Conservation (phyloP, 2,329 filamentous ascomycete genomes). For the Arthrobotrys entomopaga region DNA sequence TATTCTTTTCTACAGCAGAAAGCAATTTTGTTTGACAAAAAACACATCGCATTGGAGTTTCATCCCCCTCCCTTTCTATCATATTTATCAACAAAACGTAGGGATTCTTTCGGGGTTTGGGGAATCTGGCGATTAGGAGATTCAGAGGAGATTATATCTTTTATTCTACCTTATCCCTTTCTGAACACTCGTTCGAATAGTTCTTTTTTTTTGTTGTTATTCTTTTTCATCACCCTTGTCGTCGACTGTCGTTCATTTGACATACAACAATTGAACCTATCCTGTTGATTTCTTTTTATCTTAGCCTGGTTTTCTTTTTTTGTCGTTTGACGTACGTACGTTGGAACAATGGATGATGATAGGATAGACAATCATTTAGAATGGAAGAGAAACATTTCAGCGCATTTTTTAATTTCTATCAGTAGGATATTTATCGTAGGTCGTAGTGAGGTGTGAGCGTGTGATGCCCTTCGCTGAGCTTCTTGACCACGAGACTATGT, state of each 20-base stretch:
- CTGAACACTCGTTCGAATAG: conserved; percentile 1
- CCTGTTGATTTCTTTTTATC: neutral
- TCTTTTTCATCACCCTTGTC: neutral
- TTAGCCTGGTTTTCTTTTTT: conserved; percentile 14
- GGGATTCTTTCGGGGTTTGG: neutral
- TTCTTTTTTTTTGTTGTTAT: neutral
- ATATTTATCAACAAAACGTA: too few species aligned
- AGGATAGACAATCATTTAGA: conserved; percentile 46
- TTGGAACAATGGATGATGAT: conserved; percentile 42
- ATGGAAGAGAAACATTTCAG: conserved; percentile 33
- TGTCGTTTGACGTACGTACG: neutral
- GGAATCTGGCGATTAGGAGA: neutral
- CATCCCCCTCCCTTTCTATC: neutral
- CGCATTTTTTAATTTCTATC: too few species aligned
- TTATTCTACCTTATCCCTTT: conserved; percentile 1
- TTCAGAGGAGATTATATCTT: neutral
- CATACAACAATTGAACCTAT: too few species aligned
- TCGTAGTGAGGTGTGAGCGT: too few species aligned
- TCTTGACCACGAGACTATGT: too few species aligned
- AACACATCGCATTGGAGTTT: too few species aligned
- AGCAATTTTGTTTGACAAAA: neutral
- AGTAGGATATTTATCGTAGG: too few species aligned
- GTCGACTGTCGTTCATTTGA: too few species aligned
- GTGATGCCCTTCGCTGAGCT: too few species aligned
- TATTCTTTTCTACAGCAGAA: neutral